A percentile compares a stretch with the other conserved stretches of the same genome.
These are phyloP conservation scores for Monosporascus sp. DNA, from an alignment of 2,329 filamentous ascomycete species.

Conservation along the genomic window DNA sequence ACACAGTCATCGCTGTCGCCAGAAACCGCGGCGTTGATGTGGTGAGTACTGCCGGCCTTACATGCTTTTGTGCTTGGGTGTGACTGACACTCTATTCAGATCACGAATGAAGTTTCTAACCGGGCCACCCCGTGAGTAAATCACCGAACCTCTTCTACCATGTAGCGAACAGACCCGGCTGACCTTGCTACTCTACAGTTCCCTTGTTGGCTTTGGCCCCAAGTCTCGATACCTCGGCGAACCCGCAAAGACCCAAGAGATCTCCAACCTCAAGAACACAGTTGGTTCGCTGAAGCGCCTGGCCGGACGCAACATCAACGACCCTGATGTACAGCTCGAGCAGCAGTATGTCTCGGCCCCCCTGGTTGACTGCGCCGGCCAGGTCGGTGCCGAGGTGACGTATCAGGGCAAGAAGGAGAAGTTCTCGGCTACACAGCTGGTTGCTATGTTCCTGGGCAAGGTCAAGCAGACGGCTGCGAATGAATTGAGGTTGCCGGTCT, in stretches of 20 bases:
- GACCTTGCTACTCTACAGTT: constrained; percentile 46
- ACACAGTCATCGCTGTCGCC: constrained; percentile 95
- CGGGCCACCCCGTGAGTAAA: constrained; percentile 86
- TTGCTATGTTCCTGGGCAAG: constrained; percentile 94
- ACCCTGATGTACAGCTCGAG: constrained; percentile 91
- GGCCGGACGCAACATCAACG: constrained; percentile 76
- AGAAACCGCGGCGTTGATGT: constrained; percentile 99
- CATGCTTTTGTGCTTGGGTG: constrained; percentile 1
- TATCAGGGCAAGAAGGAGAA: constrained; percentile 93
- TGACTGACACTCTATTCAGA: constrained; percentile 47
- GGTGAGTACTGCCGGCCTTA: constrained; percentile 56
- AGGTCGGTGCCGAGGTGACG: constrained; percentile 88
- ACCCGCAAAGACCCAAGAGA: constrained; percentile 95
- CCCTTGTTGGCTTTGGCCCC: constrained; percentile 90
- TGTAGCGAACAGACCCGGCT: constrained; percentile 5
- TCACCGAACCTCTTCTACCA: constrained; percentile 7
- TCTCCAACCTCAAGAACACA: constrained; percentile 99
- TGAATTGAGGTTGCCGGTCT: constrained; percentile 87
- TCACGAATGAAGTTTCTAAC: constrained; percentile 99
- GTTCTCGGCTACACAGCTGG: constrained; percentile 90
- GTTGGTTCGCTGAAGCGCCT: constrained; percentile 89
- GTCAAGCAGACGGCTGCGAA: constrained; percentile 81
- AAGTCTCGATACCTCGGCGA: constrained; percentile 94
- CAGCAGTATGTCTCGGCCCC: constrained; percentile 83
- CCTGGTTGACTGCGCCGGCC: constrained; percentile 85